phyloP scores from a whole-genome alignment of 345 rosid genomes.

The Capsella bursapastoris region DNA sequence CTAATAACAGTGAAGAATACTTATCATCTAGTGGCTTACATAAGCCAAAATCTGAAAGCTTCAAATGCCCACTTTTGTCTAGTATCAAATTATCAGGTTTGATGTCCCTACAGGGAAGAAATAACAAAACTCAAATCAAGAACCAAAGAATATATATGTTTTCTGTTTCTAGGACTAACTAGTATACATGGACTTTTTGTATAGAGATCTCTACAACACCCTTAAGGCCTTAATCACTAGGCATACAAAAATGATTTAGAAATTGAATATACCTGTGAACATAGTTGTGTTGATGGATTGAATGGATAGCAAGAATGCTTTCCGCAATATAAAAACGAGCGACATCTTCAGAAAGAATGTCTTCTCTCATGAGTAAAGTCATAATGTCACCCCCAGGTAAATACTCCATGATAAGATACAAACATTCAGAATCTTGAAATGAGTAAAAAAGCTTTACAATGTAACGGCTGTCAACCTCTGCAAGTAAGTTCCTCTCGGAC shows the following conservation, averaged over 20 bases:
- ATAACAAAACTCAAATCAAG: slow-evolving; percentile 23
- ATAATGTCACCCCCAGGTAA: slow-evolving; percentile 98
- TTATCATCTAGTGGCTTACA: slow-evolving; percentile 96
- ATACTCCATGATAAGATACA: slow-evolving; percentile 98
- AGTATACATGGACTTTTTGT: slow-evolving; percentile 5
- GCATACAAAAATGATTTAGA: not conserved
- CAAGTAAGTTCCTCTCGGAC: slow-evolving; percentile 97
- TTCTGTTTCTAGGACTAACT: slow-evolving; percentile 3
- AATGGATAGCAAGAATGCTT: slow-evolving; percentile 84
- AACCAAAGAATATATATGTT: not conserved
- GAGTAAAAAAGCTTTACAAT: slow-evolving; percentile 92
- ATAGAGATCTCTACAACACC: slow-evolving; percentile 11
- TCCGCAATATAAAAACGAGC: slow-evolving; percentile 93
- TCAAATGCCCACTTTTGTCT: slow-evolving; percentile 92
- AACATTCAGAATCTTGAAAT: slow-evolving; percentile 94
- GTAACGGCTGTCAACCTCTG: slow-evolving; percentile 95
- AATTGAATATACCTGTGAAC: slow-evolving; percentile 64
- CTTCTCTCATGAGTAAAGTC: slow-evolving; percentile 99
- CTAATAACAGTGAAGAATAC: slow-evolving; percentile 80
- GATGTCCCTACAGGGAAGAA: slow-evolving; percentile 74
- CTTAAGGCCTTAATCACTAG: slow-evolving; percentile 2
- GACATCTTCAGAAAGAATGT: slow-evolving; percentile 88
- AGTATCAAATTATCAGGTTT: slow-evolving; percentile 96
- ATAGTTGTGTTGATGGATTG: slow-evolving; percentile 86
- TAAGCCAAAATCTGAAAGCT: slow-evolving; percentile 99